Percentiles rank a stretch among this genome's conserved stretches.
phyloP scores from a whole-genome alignment of 1,284 basidiomycete genomes.

The Ceratobasidium sp. region DNA sequence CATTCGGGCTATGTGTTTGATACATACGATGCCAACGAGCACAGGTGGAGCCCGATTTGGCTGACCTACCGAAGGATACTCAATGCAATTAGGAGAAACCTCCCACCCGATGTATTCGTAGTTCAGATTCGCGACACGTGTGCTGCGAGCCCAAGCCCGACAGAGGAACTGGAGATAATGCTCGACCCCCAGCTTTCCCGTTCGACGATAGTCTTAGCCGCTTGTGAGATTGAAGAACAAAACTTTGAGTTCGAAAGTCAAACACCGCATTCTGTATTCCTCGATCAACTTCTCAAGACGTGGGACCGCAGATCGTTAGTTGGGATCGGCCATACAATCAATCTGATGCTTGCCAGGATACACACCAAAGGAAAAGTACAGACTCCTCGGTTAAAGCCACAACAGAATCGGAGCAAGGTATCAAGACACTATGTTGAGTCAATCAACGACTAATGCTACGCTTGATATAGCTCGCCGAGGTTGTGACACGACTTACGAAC shows the following conservation, averaged over 20 bases:
- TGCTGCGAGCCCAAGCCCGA: background rate
- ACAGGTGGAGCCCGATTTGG: background rate
- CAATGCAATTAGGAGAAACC: background rate
- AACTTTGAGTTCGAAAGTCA: background rate
- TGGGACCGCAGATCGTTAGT: too few relatives aligned
- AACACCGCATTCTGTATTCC: background rate
- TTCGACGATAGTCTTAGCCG: background rate
- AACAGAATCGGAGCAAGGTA: too few relatives aligned
- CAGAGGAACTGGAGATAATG: background rate
- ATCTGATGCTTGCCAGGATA: too few relatives aligned
- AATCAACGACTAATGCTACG: too few relatives aligned
- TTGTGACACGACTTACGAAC: too few relatives aligned
- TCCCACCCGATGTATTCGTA: background rate
- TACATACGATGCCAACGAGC: background rate
- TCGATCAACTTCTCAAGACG: background rate
- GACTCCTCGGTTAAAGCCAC: too few relatives aligned
- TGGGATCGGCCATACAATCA: too few relatives aligned
- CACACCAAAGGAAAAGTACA: too few relatives aligned
- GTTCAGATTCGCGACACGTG: constrained; percentile 11
- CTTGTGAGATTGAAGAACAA: background rate
- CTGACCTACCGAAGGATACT: background rate
- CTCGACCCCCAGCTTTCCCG: background rate
- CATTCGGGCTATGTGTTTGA: background rate
- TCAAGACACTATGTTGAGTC: too few relatives aligned
- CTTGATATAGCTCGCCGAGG: too few relatives aligned